A percentile compares a stretch with the other conserved stretches of the same genome.
phyloP scores from a whole-genome alignment of 2,329 filamentous ascomycete species.

The Colletotrichum spaethianum region DNA sequence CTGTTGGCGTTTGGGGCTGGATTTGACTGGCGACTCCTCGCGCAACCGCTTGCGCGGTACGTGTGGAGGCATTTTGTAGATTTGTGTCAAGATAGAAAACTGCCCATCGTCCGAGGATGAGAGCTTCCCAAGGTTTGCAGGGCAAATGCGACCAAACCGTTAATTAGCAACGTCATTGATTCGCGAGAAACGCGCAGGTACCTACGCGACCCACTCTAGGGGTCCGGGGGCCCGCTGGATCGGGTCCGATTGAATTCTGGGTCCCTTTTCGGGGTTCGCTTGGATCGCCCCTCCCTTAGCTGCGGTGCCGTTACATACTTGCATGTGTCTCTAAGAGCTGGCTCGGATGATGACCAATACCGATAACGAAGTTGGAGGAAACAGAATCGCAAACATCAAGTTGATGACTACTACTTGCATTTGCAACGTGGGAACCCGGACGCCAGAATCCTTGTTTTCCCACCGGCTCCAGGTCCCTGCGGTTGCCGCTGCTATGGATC shows the following conservation, averaged over 20 bases:
- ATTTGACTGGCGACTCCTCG: slow-evolving; percentile 47
- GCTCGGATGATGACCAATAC: slow-evolving; percentile 11
- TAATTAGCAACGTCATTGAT: slow-evolving; percentile 47
- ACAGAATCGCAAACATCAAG: neutral
- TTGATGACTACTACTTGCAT: neutral
- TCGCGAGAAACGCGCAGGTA: slow-evolving; percentile 48
- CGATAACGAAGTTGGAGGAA: neutral
- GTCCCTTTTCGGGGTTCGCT: slow-evolving; percentile 2
- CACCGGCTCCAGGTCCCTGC: neutral
- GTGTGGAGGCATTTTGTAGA: slow-evolving; percentile 73
- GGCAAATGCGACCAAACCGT: slow-evolving; percentile 16
- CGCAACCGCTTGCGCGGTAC: slow-evolving; percentile 77
- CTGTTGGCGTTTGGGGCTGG: slow-evolving; percentile 43
- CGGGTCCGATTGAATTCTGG: slow-evolving; percentile 34
- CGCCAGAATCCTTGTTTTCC: neutral
- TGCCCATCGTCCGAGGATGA: slow-evolving; percentile 12
- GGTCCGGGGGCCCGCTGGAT: slow-evolving; percentile 22
- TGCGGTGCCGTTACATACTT: slow-evolving; percentile 10
- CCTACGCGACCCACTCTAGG: slow-evolving; percentile 45
- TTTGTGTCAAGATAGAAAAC: slow-evolving; percentile 1
- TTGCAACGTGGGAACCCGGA: neutral
- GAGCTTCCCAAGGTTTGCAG: slow-evolving; percentile 33
- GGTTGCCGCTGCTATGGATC: slow-evolving; percentile 15
- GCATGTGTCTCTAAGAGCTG: neutral
- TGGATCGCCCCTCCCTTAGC: slow-evolving; percentile 23